Percentiles rank a stretch among this genome's conserved stretches.
phyloP scores from a whole-genome alignment of 1,284 basidiomycete species.

The Trametes polyzona region DNA sequence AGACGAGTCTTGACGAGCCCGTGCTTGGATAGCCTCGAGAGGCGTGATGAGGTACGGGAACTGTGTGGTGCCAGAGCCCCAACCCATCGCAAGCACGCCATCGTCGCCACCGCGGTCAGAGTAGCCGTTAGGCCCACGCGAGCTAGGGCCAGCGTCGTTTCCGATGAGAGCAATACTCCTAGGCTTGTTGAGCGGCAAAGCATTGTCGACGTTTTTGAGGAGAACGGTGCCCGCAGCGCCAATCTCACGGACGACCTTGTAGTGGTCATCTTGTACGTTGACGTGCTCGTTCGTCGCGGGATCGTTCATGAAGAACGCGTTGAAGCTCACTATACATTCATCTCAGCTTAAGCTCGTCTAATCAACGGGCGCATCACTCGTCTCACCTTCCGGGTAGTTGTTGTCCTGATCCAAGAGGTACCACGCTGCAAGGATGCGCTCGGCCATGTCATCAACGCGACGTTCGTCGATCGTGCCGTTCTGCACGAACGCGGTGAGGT shows the following conservation, averaged over 20 bases:
- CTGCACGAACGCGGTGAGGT: conserved; percentile 68
- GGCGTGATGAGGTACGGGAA: conserved; percentile 70
- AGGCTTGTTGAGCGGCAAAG: conserved; percentile 70
- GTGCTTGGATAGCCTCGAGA: conserved; percentile 70
- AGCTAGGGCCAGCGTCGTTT: conserved; percentile 69
- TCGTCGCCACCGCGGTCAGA: conserved; percentile 64
- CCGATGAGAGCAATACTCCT: conserved; percentile 62
- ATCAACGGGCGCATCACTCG: conserved; percentile 19
- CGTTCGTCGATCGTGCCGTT: conserved; percentile 68
- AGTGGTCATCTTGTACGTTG: conserved; percentile 80
- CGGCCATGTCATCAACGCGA: conserved; percentile 74
- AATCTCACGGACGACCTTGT: conserved; percentile 70
- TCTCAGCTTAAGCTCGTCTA: conserved; percentile 8
- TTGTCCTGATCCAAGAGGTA: conserved; percentile 69
- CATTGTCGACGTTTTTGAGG: conserved; percentile 74
- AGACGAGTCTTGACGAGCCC: conserved; percentile 58
- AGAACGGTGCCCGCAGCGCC: conserved; percentile 79
- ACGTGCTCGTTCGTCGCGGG: conserved; percentile 65
- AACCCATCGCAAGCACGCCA: conserved; percentile 83
- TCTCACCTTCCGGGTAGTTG: conserved; percentile 50
- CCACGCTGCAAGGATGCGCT: conserved; percentile 65
- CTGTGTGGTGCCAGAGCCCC: conserved; percentile 60
- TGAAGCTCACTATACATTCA: conserved; percentile 51
- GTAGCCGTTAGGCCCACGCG: conserved; percentile 75
- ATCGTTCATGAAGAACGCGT: conserved; percentile 58